Base-by-base conservation (phyloP, 2,329 filamentous ascomycete genomes). In the Fusarium algeriense region DNA sequence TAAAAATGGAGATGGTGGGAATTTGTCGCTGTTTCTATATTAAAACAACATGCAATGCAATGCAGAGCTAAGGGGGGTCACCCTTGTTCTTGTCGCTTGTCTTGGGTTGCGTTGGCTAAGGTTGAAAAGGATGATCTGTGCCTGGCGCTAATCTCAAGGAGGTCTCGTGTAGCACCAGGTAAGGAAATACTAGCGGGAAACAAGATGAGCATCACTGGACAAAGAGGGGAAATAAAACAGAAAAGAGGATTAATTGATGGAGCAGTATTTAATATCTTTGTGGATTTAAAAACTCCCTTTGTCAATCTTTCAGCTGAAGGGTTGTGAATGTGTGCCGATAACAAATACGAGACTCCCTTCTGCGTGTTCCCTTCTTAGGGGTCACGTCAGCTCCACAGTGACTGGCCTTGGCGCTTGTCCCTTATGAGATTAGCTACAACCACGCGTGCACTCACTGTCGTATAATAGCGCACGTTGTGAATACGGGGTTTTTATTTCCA, bases 91-190 rank as follows among this genome's bases (percentile, higher is more conserved):
- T 23, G 23, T 23, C 23, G 23, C 32, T 15, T 40, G 53, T 41
- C 26, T 60, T 30, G 30, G 30, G 2, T 30, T 30, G 30, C 30
- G 30, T 30, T 30, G 30, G 30, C 30, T 30, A 11, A 11, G 30
- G 30, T 30, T 30, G 30, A 8, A 30, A 30, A 23, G 34, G 55
- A 60, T 43, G 49, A 40, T 50, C 48, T 52, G 60, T 67, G 20
- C 64, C 64, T 67, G 62, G 41, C 64, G 64, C 64, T 67, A 67
- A 67, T 46, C 54, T 58, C 49, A 37, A 67, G 30, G 46, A 49
- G 55, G 44, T 30, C 62, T 61, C 64, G 62, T 67, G 48, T 61
- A 41, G 50, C 48, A 20, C 48, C 32, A 26, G 20, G 32, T 11
- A 20, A 15, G 15, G 23, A 26, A 17, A 26, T 30, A 45, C 38